Evolutionary conservation across 2,329 filamentous ascomycete genomes (phyloP), one percentile per base, ranked within the genome.

Genomic region (Aspergillus niger): DNA sequence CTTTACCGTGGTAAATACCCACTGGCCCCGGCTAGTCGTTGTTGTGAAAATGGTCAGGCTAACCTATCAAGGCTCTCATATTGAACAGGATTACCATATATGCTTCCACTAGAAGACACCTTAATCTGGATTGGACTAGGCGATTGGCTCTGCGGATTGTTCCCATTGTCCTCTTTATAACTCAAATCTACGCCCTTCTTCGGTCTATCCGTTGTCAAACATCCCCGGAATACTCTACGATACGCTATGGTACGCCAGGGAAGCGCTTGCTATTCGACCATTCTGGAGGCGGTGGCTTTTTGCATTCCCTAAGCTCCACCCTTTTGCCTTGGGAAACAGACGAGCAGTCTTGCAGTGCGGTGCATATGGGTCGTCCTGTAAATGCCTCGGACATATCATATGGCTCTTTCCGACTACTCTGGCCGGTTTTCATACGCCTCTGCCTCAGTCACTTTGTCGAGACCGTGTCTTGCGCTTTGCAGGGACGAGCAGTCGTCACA

Each of bases 71-170:
- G 86, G 92, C 92, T 22, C 86, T 98, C 60, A 80, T 97, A 60
- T 82, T 98, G 24, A 98, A 98, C 74, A 87, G 95, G 59, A 96
- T 95, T 6, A 89, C 93, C 60, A 95, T 98, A 68, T 98, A 97
- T 76, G 94, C 92, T 44, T 94, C 93, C 0, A 94, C 92, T 13
- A 85, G 95, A 63, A 86, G 93, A 56, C 87, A 91, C 56, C 81
- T 97, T n/a, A 84, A 85, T 8, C 82, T 98, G 2, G 84, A 85
- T 58, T 94, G 91, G 87, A 84, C 87, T 38, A 80, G 89, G 55
- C 87, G 92, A 47, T 76, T 96, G 3, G 74, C 87, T 7, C 75
- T 97, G 13, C 90, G 93, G 55, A 79, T 89, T 32, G 72, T 88
- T 3, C 91, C 92, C 0, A 88, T 96, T 44, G 41, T 89, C 5